Base-by-base conservation (phyloP, 805 yeast genomes). In the Yamadazyma phyllophila region DNA sequence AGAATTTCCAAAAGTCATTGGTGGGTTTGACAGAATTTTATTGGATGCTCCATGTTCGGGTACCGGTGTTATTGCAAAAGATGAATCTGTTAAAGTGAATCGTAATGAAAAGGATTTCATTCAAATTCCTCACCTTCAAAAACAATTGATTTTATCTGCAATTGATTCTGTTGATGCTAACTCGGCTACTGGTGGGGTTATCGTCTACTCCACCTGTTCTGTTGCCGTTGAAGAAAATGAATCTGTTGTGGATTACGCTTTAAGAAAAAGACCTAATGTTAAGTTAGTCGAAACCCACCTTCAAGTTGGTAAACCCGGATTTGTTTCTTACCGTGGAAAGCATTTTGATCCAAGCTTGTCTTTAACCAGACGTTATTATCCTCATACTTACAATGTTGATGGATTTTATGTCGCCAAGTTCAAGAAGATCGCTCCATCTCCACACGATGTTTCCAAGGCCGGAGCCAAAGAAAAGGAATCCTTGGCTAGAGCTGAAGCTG, bases 21-120 rank as follows among this genome's bases (percentile, higher is more conserved):
- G 99, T 56, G 99, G 99, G 0, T 94, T 94, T 58, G 98, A 94
- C 66, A 82, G 99, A 68, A 83, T 94, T 33, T 72, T 94, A 53
- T 75, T 94, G 56, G 99, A 94, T 76, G 99, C 99, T 29, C 99
- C 99, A 54, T 94, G 99, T 71, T 90, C 99, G 6, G 99, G 99
- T 73, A 92, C 99, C 2, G 99, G 99, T 71, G 99, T 94, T 56
- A 94, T 94, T 62, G 94, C 96, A 49, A 94, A 94, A 72, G 99
- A 94, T 71, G 96, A 89, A 62, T 83, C 88, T 44, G 98, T 94
- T 51, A 94, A 94, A 69, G 84, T 87, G 11, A 84, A 86, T 52
- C 85, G 98, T 75, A 90, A 96, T 15, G 97, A 90, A 63, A 90
- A 90, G 67, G 99, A 94, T 68, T 94, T 92, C 69, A 84, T 92